A percentile compares a stretch with the other conserved stretches of the same genome.
These are phyloP conservation scores for Gyrodon lividus DNA, from an alignment of 768 basidiomycete genomes.

Conservation along the genomic window DNA sequence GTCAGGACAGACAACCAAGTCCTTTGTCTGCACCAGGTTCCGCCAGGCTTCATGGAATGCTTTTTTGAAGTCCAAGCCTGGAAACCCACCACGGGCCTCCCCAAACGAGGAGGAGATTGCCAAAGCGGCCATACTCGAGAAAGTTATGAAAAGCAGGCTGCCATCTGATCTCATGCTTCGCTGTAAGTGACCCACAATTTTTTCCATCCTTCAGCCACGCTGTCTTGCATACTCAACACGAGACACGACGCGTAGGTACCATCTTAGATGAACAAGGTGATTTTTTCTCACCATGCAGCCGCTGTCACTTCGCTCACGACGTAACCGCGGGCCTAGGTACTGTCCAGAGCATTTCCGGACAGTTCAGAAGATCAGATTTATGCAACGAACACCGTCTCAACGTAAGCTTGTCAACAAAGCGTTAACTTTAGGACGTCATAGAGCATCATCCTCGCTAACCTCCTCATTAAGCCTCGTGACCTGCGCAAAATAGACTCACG, in stretches of 20 bases:
- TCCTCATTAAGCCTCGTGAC: slow-evolving; percentile 75
- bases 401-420: slow-evolving; percentile 49
- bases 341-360: slow-evolving; percentile 84
- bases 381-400: slow-evolving; percentile 86
- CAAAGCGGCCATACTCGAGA: slow-evolving; percentile 74
- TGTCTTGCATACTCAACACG: slow-evolving; percentile 9
- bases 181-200: slow-evolving; percentile 54
- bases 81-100: slow-evolving; percentile 14
- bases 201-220: slow-evolving; percentile 9
- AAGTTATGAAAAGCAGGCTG: slow-evolving; percentile 83
- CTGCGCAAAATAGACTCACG: slow-evolving; percentile 95
- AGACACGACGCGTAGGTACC: slow-evolving; percentile 57
- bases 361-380: slow-evolving; percentile 88
- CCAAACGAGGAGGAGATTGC: slow-evolving; percentile 65
- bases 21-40: slow-evolving; percentile 1
- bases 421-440: slow-evolving; percentile 17
- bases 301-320: slow-evolving; percentile 16
- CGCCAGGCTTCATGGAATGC: slow-evolving; percentile 30
- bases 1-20: background rate
- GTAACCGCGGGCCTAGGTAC: slow-evolving; percentile 53
- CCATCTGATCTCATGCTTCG: slow-evolving; percentile 88
- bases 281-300: slow-evolving; percentile 14
- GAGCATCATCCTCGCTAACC: slow-evolving; percentile 22
- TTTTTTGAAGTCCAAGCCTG: slow-evolving; percentile 10
- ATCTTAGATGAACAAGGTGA: slow-evolving; percentile 81